Percentiles rank a stretch among this genome's conserved stretches.
Evolutionary conservation across 106 monocot species (phyloP).

Genomic region (Amphibolis antarctica): DNA sequence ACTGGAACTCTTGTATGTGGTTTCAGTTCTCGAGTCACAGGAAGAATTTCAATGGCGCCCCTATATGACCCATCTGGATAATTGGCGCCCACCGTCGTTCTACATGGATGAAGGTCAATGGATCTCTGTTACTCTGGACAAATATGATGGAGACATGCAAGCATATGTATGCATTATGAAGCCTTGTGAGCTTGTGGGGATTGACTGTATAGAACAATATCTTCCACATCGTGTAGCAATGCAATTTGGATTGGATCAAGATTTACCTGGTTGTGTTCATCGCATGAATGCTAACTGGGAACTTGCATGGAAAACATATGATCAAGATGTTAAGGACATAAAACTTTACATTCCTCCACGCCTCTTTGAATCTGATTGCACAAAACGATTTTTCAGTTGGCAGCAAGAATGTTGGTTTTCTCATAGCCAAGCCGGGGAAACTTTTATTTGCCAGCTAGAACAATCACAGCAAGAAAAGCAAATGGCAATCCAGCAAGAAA

Average conservation of each 20-base stretch:
- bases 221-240: constrained; percentile 50
- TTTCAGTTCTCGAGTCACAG: constrained; percentile 18
- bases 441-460: not conserved
- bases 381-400: constrained; percentile 14
- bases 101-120: constrained; percentile 30
- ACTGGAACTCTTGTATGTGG: constrained; percentile 14
- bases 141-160: constrained; percentile 24
- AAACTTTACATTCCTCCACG: constrained; percentile 39
- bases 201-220: constrained; percentile 55
- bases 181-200: constrained; percentile 33
- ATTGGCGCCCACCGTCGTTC: constrained; percentile 20
- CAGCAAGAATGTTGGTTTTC: constrained; percentile 8
- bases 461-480: constrained; percentile 1
- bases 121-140: constrained; percentile 6
- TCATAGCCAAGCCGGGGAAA: not conserved
- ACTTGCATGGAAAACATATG: constrained; percentile 38
- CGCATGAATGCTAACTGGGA: constrained; percentile 25
- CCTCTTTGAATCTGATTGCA: constrained; percentile 34
- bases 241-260: constrained; percentile 80
- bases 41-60: constrained; percentile 48
- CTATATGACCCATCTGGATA: constrained; percentile 22
- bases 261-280: constrained; percentile 31
- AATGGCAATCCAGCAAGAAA: not conserved
- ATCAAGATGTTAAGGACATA: constrained; percentile 16
- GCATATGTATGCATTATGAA: constrained; percentile 34